phyloP scores from a whole-genome alignment of 23 red algal species.

The Gracilaria gracilis region DNA sequence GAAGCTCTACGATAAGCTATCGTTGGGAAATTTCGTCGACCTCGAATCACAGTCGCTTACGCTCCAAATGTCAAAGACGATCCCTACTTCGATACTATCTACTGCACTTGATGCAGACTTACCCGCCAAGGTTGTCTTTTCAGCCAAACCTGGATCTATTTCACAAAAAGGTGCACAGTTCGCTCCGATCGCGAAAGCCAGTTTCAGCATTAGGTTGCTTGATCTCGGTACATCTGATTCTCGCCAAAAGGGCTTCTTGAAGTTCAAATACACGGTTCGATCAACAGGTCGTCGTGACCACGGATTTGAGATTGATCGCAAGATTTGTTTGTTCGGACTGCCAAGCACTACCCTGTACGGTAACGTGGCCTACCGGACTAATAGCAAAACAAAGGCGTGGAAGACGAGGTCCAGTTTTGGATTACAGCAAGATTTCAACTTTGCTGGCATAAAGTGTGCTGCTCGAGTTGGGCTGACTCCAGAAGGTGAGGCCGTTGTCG shows the following conservation, averaged over 20 bases:
- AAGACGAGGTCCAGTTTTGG: conserved; percentile 77
- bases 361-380: conserved; percentile 72
- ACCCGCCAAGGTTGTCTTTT: conserved; percentile 66
- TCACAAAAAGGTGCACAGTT: conserved; percentile 23
- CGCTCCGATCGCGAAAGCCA: conserved; percentile 71
- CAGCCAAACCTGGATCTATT: conserved; percentile 53
- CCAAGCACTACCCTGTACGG: conserved; percentile 76
- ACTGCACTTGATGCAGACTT: conserved; percentile 63
- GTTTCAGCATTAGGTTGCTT: conserved; percentile 71
- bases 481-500: conserved; percentile 68
- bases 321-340: conserved; percentile 56
- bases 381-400: conserved; percentile 71
- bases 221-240: conserved; percentile 69
- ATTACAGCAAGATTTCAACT: conserved; percentile 70
- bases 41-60: conserved; percentile 58
- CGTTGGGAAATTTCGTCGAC: conserved; percentile 79
- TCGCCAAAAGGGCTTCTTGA: conserved; percentile 48
- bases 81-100: conserved; percentile 62
- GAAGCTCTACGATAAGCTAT: conserved; percentile 72
- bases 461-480: conserved; percentile 75
- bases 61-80: conserved; percentile 50
- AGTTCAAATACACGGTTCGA: conserved; percentile 73
- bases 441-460: conserved; percentile 77
- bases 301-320: conserved; percentile 86
- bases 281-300: conserved; percentile 69